Evolutionary conservation across 202 grass and related monocot genomes (phyloP).

Genomic region (Cymbopogon flexuosus): DNA sequence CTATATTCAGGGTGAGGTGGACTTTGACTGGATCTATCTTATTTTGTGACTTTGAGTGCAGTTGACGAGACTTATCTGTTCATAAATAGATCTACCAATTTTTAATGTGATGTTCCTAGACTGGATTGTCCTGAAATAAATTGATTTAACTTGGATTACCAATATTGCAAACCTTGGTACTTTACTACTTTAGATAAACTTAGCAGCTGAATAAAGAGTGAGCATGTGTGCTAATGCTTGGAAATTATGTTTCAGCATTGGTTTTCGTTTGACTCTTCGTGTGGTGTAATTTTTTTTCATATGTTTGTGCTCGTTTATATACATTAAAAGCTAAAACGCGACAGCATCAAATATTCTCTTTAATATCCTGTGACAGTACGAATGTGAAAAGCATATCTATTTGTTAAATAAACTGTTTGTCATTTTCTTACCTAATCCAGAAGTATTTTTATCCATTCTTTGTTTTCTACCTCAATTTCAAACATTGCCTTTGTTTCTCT

Average conservation of each 20-base stretch:
- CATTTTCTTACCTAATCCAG: background rate
- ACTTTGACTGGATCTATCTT: background rate
- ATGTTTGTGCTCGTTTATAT: background rate
- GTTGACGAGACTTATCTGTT: background rate
- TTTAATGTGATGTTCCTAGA: constrained; percentile 5
- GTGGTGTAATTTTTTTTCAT: background rate
- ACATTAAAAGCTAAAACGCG: background rate
- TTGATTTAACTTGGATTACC: background rate
- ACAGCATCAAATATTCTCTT: constrained; percentile 4
- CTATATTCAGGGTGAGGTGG: background rate
- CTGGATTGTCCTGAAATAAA: constrained; percentile 18
- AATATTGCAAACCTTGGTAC: constrained; percentile 12
- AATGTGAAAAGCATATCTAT: background rate
- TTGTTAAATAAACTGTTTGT: background rate
- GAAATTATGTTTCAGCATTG: background rate
- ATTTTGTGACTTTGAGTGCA: background rate
- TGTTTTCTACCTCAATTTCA: constrained; percentile 14
- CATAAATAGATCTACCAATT: constrained; percentile 1
- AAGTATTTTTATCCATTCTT: background rate
- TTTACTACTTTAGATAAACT: constrained; percentile 8
- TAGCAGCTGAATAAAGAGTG: background rate
- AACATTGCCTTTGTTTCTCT: constrained; percentile 11
- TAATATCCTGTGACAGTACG: constrained; percentile 12
- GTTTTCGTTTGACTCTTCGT: background rate
- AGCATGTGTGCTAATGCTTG: background rate